Evolutionary conservation across 257 asterid species (phyloP), one percentile per base, ranked within the genome.

Genomic region (Plantago elongata): DNA sequence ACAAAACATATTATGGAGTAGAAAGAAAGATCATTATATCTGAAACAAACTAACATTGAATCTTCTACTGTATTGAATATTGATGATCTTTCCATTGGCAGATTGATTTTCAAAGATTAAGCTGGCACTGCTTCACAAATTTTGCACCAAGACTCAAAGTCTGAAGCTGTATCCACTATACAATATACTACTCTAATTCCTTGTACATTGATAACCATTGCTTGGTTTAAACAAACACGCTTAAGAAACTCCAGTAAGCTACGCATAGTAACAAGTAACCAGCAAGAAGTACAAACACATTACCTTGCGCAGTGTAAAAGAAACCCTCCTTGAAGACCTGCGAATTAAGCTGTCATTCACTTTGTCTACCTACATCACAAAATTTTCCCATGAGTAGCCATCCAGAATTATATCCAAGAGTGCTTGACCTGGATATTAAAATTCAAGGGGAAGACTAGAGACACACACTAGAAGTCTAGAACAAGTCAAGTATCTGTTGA

Each of bases 281-380:
- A 34, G 4, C 40, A 9, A 9, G 13, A 49, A 46, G 15, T 34
- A 2, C 43, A 22, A n/a, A 9, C n/a, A 54, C 63, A 37, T 73
- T 1, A 90, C 98, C 88, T 86, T 92, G 69, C 99, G 96, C 54
- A 92, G 55, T 60, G 99, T 92, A 45, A 92, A 84, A 5, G 99
- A 92, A 51, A 89, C 99, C 66, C 99, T 82, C 68, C 98, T 92
- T 48, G 89, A 42, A 72, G 82, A 64, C 85, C 99, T 75, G 34
- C 89, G 82, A 27, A 92, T 79, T 70, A 65, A 72, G 44, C 62
- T 74, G 70, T 76, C 99, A 0, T 84, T 71, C 75, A 92, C 97
- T 66, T 74, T 69, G 72, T 92, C 99, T 69, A 89, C 81, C 97
- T 92, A 82, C 61, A 61, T 37, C 59, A 54, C 56, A 47, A 12